phyloP scores from a whole-genome alignment of 768 basidiomycete genomes.

The Filobasidium floriforme region DNA sequence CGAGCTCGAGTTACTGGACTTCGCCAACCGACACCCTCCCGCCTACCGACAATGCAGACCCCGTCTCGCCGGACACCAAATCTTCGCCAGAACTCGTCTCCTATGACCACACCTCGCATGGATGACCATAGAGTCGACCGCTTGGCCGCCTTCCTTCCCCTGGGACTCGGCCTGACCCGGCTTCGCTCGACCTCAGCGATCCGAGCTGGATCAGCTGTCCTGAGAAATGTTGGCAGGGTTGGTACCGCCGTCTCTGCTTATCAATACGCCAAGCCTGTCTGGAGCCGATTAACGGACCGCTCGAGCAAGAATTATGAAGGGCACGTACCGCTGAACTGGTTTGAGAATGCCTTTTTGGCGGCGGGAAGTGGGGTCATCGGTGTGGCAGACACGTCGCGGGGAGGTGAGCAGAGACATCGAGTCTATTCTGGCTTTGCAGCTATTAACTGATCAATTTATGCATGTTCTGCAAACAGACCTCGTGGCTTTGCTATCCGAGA shows the following conservation, averaged over 20 bases:
- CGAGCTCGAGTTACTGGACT: not conserved
- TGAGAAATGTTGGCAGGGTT: not conserved
- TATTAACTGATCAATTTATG: too few species aligned
- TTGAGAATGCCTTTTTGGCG: constrained; percentile 78
- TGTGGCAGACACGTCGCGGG: constrained; percentile 69
- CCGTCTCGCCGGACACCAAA: not conserved
- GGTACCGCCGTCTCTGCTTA: not conserved
- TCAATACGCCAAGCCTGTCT: constrained; percentile 2
- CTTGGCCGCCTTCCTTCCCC: not conserved
- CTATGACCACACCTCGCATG: not conserved
- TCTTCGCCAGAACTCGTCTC: not conserved
- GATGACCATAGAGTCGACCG: not conserved
- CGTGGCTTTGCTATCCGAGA: constrained; percentile 88
- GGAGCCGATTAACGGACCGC: not conserved
- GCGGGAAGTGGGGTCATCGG: constrained; percentile 78
- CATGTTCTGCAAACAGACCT: constrained; percentile 60
- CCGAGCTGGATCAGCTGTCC: not conserved
- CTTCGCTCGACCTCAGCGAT: not conserved
- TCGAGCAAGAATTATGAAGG: constrained; percentile 33
- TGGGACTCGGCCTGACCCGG: not conserved
- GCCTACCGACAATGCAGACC: too few species aligned
- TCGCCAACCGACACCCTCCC: too few species aligned
- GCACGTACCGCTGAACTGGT: constrained; percentile 61
- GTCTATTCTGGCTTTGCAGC: too few species aligned
- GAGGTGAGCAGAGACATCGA: constrained; percentile 54